A percentile compares a stretch with the other conserved stretches of the same genome.
Evolutionary conservation across 306 rosid genomes (phyloP).

Genomic region (Adenanthera pavonina): DNA sequence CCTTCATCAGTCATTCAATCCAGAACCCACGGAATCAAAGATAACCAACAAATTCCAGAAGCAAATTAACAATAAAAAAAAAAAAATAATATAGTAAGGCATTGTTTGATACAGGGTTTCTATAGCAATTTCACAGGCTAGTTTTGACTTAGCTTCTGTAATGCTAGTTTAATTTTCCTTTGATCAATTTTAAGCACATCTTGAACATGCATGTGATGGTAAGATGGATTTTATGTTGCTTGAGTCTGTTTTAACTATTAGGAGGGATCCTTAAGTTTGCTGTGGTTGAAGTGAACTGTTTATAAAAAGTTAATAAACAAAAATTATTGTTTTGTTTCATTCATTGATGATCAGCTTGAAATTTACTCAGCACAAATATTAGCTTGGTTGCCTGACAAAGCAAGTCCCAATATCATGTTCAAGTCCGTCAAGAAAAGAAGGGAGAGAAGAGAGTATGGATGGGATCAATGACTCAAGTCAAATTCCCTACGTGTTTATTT

Average conservation of each 20-base stretch:
- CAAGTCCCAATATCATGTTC: no score
- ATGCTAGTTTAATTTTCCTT: background rate
- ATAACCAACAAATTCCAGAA: background rate
- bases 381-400: background rate
- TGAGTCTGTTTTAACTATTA: background rate
- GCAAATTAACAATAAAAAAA: background rate
- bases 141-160: background rate
- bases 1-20: slow-evolving; percentile 34
- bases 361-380: background rate
- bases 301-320: background rate
- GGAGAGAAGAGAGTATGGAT: no score
- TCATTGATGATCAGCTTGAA: background rate
- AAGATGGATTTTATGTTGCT: background rate
- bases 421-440: no score
- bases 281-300: background rate
- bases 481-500: no score
- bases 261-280: background rate
- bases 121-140: background rate
- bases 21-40: slow-evolving; percentile 12
- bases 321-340: background rate
- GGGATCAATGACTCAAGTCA: no score
- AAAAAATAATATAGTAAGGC: background rate
- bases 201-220: background rate
- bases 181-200: background rate
- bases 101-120: background rate